Conservation (phyloP, 495 filamentous ascomycete species). For the Neurospora sp. region DNA sequence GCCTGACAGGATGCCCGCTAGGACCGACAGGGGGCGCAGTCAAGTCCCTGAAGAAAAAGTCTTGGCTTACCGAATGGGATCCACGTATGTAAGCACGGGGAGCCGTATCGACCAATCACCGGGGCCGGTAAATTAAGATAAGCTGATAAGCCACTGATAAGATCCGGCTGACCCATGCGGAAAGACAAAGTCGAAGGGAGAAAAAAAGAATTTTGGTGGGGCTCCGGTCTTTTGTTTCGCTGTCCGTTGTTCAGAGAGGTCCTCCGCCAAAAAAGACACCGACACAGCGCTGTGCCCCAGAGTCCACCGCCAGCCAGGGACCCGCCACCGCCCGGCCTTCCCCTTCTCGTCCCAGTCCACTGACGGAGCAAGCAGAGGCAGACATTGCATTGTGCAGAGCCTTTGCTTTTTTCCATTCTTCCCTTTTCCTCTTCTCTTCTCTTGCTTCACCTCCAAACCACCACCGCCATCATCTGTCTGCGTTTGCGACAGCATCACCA, state of each 20-base stretch:
- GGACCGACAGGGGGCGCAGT: not conserved
- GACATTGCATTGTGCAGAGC: not conserved
- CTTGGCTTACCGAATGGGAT: not conserved
- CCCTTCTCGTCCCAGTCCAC: not conserved
- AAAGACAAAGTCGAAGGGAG: not conserved
- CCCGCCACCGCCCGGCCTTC: not conserved
- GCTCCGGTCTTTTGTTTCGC: not conserved
- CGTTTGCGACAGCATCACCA: not conserved
- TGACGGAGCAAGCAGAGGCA: not conserved
- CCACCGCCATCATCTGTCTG: not conserved
- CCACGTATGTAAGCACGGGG: not conserved
- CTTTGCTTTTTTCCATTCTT: not conserved
- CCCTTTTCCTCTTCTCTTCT: not conserved
- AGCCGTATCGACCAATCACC: not conserved
- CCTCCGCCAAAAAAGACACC: not conserved
- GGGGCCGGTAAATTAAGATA: not conserved
- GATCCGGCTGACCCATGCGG: not conserved
- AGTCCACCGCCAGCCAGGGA: not conserved
- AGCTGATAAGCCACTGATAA: constrained; percentile 4
- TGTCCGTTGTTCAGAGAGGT: not conserved
- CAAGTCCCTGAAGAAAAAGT: not conserved
- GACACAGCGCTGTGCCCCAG: not conserved
- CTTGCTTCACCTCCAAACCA: not conserved
- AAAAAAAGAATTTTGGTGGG: not conserved
- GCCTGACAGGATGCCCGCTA: not conserved